These are phyloP conservation scores for Vicia faba DNA, from an alignment of 306 rosid species.

Conservation along the genomic window DNA sequence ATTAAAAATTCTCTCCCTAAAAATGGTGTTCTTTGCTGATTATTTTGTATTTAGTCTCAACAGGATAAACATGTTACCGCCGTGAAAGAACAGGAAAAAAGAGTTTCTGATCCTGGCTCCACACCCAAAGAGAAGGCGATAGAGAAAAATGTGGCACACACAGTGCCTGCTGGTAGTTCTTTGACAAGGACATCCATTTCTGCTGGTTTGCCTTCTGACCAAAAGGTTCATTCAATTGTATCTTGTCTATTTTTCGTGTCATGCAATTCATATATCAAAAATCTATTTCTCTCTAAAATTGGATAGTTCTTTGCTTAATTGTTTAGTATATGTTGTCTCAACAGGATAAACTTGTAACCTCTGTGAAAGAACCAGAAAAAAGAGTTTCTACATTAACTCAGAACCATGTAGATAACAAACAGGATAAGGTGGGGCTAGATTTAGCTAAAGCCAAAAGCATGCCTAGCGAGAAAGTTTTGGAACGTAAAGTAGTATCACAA, in stretches of 20 bases:
- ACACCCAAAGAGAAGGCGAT: constrained; percentile 33
- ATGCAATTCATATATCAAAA: constrained; percentile 34
- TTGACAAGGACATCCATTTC: constrained; percentile 42
- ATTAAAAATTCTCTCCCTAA: constrained; percentile 18
- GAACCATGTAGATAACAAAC: constrained; percentile 15
- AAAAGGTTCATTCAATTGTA: constrained; percentile 49
- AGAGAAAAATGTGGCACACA: constrained; percentile 1
- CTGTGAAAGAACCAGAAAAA: constrained; percentile 15
- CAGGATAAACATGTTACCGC: constrained; percentile 40
- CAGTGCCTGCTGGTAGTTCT: constrained; percentile 35
- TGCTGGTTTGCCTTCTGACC: constrained; percentile 35
- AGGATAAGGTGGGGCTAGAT: constrained; percentile 9
- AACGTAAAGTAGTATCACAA: constrained; percentile 39
- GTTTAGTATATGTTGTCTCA: constrained; percentile 34
- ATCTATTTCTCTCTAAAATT: constrained; percentile 1
- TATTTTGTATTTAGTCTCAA: constrained; percentile 32
- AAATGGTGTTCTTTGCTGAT: constrained; percentile 31
- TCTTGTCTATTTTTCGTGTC: constrained; percentile 26
- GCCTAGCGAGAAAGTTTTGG: constrained; percentile 23
- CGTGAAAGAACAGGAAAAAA: constrained; percentile 10
- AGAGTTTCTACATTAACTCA: constrained; percentile 12
- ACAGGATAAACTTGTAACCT: constrained; percentile 39
- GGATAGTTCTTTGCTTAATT: constrained; percentile 32
- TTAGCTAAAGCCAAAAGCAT: constrained; percentile 20
- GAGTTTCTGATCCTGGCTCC: constrained; percentile 26